Percentiles rank a stretch among this genome's conserved stretches.
Evolutionary conservation across 2,329 filamentous ascomycete genomes (phyloP).

Genomic region (Capronia americana): DNA sequence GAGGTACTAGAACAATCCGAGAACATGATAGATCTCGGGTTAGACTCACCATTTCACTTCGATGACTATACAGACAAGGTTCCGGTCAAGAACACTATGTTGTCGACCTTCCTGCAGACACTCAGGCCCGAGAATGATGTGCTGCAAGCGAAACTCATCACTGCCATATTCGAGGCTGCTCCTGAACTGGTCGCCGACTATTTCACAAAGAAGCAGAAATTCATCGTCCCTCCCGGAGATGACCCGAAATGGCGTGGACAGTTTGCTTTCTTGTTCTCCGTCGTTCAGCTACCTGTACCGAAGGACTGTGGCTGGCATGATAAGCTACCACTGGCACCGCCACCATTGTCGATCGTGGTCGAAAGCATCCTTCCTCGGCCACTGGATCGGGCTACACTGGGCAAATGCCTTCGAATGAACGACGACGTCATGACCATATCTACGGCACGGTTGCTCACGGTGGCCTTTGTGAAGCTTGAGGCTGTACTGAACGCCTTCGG

Average conservation of each 20-base stretch:
- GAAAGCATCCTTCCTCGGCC: slow-evolving; percentile 87
- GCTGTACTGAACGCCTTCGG: slow-evolving; percentile 67
- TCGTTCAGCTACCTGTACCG: slow-evolving; percentile 76
- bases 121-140: slow-evolving; percentile 83
- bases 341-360: slow-evolving; percentile 77
- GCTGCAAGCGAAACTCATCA: slow-evolving; percentile 79
- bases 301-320: slow-evolving; percentile 68
- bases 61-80: slow-evolving; percentile 70
- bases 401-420: slow-evolving; percentile 77
- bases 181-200: slow-evolving; percentile 90
- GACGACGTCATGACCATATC: slow-evolving; percentile 84
- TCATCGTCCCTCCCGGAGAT: slow-evolving; percentile 88
- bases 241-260: slow-evolving; percentile 96
- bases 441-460: slow-evolving; percentile 76
- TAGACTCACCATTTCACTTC: slow-evolving; percentile 74
- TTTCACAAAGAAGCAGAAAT: slow-evolving; percentile 78
- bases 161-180: slow-evolving; percentile 78
- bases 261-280: slow-evolving; percentile 83
- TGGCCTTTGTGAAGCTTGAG: slow-evolving; percentile 79
- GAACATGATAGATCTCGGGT: slow-evolving; percentile 64
- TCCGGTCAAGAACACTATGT: slow-evolving; percentile 77
- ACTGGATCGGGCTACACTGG: slow-evolving; percentile 78
- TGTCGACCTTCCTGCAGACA: slow-evolving; percentile 78
- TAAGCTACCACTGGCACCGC: slow-evolving; percentile 70
- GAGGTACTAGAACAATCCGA: slow-evolving; percentile 59